Evolutionary conservation across 768 basidiomycete species (phyloP).

Genomic region (Calocera viscosa): DNA sequence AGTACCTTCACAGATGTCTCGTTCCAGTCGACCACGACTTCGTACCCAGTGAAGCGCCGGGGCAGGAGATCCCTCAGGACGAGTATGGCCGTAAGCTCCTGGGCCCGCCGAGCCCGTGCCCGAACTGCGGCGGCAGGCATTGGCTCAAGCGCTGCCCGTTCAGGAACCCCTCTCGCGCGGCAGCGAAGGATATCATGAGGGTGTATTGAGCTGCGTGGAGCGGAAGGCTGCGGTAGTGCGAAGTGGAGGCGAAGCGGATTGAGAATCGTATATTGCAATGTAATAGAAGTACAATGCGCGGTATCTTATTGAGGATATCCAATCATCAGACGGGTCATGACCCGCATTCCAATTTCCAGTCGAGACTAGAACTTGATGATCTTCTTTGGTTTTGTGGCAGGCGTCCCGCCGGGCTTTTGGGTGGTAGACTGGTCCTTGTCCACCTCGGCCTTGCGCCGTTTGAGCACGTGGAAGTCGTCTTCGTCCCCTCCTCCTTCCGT

Average conservation of each 20-base stretch:
- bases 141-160: neutral
- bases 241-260: neutral
- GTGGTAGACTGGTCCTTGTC: slow-evolving; percentile 43
- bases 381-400: neutral
- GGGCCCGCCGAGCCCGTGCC: slow-evolving; percentile 1
- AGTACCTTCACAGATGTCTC: neutral
- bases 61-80: neutral
- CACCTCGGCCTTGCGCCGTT: slow-evolving; percentile 48
- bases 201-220: neutral
- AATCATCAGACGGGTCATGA: neutral
- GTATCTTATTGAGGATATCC: neutral
- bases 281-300: neutral
- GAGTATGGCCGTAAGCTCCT: neutral
- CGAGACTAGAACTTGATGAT: neutral
- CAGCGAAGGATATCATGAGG: neutral
- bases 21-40: neutral
- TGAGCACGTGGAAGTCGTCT: slow-evolving; percentile 82
- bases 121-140: slow-evolving; percentile 2
- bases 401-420: slow-evolving; percentile 11
- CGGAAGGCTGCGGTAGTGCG: neutral
- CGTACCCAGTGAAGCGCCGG: neutral
- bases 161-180: neutral
- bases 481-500: slow-evolving; percentile 60
- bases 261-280: neutral
- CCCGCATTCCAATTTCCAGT: neutral